Conservation (phyloP, 1,284 basidiomycete genomes). For the Ceratobasidium theobromae region DNA sequence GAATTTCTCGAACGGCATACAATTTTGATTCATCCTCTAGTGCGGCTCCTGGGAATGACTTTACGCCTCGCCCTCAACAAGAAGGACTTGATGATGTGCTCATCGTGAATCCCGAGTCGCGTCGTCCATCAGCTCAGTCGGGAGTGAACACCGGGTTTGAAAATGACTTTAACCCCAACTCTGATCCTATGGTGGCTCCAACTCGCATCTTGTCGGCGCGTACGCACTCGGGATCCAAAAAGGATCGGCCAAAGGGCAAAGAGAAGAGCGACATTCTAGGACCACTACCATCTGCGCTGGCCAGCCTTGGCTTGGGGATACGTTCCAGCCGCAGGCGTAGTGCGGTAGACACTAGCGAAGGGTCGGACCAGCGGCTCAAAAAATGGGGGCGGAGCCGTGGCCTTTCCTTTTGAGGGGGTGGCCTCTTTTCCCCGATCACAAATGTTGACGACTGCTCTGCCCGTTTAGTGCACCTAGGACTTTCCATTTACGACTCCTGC, state of each 20-base stretch:
- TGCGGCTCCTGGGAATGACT: neutral
- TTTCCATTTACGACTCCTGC: too few relatives aligned
- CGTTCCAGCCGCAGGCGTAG: constrained; percentile 22
- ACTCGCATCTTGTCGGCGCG: neutral
- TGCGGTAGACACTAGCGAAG: constrained; percentile 9
- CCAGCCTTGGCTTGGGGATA: constrained; percentile 23
- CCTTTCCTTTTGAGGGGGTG: constrained; percentile 20
- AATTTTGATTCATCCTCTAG: neutral
- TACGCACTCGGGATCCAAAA: neutral
- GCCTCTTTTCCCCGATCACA: neutral
- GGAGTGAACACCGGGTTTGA: constrained; percentile 24
- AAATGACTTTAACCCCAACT: constrained; percentile 28
- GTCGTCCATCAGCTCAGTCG: constrained; percentile 28
- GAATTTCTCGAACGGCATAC: constrained; percentile 1
- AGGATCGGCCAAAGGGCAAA: constrained; percentile 11
- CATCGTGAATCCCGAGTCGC: constrained; percentile 30
- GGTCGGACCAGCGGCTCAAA: constrained; percentile 23
- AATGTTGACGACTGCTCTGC: too few relatives aligned
- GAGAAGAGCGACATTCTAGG: constrained; percentile 19
- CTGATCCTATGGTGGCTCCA: neutral
- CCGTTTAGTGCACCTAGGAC: too few relatives aligned
- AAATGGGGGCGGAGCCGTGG: constrained; percentile 31
- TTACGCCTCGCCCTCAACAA: constrained; percentile 24
- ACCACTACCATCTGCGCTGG: constrained; percentile 17
- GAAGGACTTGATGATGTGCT: constrained; percentile 28